Base-by-base conservation (phyloP, 805 yeast species). In the Yamadazyma paraphyllophila region DNA sequence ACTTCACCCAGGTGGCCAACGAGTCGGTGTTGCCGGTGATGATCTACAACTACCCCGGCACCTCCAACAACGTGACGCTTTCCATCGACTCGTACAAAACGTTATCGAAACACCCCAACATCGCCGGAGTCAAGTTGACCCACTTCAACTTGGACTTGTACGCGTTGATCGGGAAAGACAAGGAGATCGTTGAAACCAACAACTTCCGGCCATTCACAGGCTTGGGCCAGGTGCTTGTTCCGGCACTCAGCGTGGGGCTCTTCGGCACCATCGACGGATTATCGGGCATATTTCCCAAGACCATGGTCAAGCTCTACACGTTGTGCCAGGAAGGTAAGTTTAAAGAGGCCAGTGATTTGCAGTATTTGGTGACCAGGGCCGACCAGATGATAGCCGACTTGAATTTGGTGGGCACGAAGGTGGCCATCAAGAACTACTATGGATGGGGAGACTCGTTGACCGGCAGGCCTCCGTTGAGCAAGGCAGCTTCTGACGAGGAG, bases 11-110 rank as follows among this genome's bases (percentile, higher is more conserved):
- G 11, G 61, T 67, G 34, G 73, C 71, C 15, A 61, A 61, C 31
- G 49, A 51, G 29, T 59, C 70, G 15, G 60, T 57, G 1, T 48
- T 69, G 12, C 74, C 74, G 14, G 52, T 69, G 1, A 46, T 68
- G 44, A 59, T 69, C 32, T 68, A 69, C 48, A 57, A 66, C 31
- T 69, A 65, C 42, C 73, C 73, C 15, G 71, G 69, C 6, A 65
- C 61, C n/a, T 43, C 61, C 32, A 69, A 69, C 36, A 65, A 64
- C 26, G 62, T 66, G 30, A 57, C 56, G 8, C 44, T 65, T 20
- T 44, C 52, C 2, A 41, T 52, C 10, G 61, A 62, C 11, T 53
- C 65, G 4, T 59, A 53, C 41, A 56, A 56, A 37, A 45, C 17
- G 11, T 50, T 67, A 6, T 49, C 64, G 4, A 49, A 52, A 29